These are phyloP conservation scores for Exophiala xenobiotica DNA, from an alignment of 2,329 filamentous ascomycete genomes.

Conservation along the genomic window DNA sequence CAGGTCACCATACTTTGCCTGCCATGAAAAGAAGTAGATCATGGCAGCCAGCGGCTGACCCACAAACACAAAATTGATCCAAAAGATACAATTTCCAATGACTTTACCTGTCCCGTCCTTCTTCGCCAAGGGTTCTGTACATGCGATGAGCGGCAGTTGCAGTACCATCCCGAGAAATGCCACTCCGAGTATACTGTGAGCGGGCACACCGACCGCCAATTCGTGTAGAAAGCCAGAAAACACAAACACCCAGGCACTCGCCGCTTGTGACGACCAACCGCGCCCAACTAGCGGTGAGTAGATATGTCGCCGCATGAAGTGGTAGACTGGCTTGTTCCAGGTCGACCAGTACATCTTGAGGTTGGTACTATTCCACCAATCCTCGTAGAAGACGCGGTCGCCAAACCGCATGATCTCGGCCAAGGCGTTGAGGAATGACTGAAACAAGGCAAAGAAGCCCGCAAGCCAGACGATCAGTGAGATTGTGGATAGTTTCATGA, in stretches of 20 bases:
- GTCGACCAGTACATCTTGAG: constrained; percentile 88
- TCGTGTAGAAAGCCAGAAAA: constrained; percentile 90
- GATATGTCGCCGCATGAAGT: constrained; percentile 93
- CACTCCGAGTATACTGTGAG: constrained; percentile 80
- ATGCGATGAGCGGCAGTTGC: constrained; percentile 80
- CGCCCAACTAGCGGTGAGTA: constrained; percentile 84
- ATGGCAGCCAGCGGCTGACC: constrained; percentile 91
- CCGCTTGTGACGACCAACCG: constrained; percentile 69
- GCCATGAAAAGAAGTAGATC: constrained; percentile 97
- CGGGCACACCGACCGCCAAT: constrained; percentile 87
- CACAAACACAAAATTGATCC: constrained; percentile 92
- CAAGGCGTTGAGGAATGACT: constrained; percentile 85
- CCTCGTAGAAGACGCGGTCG: constrained; percentile 90
- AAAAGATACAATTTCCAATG: constrained; percentile 90
- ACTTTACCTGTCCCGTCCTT: constrained; percentile 74
- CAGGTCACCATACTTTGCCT: constrained; percentile 91
- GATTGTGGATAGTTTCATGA: constrained; percentile 94
- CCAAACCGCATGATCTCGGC: constrained; percentile 88
- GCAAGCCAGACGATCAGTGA: constrained; percentile 95
- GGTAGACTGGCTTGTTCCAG: constrained; percentile 97
- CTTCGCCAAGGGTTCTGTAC: constrained; percentile 78
- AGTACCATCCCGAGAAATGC: constrained; percentile 93
- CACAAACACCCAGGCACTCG: constrained; percentile 80
- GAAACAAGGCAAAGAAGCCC: constrained; percentile 95
- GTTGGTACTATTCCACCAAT: constrained; percentile 95